Conservation (phyloP, 108 stramenopile genomes). For the Fistulifera solaris region DNA sequence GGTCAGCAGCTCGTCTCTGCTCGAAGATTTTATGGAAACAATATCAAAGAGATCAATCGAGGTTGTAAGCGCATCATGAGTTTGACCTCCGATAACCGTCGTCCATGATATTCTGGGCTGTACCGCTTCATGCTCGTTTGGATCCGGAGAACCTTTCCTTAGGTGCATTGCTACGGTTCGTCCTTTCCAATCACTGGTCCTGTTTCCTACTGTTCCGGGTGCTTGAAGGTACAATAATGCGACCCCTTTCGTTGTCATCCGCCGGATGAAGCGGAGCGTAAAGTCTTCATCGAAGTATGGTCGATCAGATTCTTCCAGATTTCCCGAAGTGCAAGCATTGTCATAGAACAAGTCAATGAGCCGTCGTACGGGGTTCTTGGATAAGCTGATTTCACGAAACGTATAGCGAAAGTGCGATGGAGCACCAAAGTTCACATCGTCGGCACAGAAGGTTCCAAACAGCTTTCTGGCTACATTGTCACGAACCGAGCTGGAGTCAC, state of each 20-base stretch:
- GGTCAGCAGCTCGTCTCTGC: neutral
- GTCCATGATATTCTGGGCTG: conserved; percentile 64
- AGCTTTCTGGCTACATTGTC: no score
- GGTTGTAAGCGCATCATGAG: conserved; percentile 18
- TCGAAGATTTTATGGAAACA: conserved; percentile 30
- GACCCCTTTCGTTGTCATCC: conserved; percentile 3
- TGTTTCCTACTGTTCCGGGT: neutral
- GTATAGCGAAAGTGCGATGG: no score
- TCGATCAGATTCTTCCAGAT: neutral
- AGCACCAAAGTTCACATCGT: no score
- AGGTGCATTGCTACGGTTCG: conserved; percentile 1
- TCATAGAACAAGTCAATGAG: no score
- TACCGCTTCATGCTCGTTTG: neutral
- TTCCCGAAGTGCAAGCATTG: neutral
- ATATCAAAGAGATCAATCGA: conserved; percentile 38
- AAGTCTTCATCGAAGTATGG: conserved; percentile 12
- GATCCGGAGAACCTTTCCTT: neutral
- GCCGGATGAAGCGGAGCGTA: conserved; percentile 2
- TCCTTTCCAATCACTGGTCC: conserved; percentile 9
- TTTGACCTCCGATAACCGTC: conserved; percentile 30
- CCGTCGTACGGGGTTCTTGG: no score
- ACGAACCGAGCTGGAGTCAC: no score
- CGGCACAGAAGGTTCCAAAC: no score
- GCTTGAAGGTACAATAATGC: conserved; percentile 9
- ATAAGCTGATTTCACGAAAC: no score